Base-by-base conservation (phyloP, 176 grass and related monocot genomes). In the Bothriochloa decipiens region DNA sequence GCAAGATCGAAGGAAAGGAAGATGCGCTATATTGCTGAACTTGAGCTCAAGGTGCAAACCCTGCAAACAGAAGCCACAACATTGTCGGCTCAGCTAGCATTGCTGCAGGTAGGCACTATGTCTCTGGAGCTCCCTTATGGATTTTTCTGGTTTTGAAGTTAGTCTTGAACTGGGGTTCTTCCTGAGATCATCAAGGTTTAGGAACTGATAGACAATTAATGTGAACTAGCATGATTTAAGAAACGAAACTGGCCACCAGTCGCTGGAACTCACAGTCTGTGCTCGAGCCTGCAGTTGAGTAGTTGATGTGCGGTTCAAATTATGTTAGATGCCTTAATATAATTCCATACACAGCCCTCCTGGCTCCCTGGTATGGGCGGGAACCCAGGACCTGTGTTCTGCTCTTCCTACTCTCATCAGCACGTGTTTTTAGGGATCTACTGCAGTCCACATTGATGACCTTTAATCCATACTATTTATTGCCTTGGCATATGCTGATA, bases 1-100 rank as follows among this genome's bases (percentile, higher is more conserved):
- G 92, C 90, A 61, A 94, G 92, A 90, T 94, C 92, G 7, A 94
- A 94, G 74, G 92, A 94, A 92, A 94, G 90, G 74, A 94, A 94
- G 79, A 89, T 92, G 76, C 90, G 88, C 33, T 94, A 94, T 75
- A 92, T 94, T 80, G 77, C 73, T 70, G 92, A 94, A 86, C 90
- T 94, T 7, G 92, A 94, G 81, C 82, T 55, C 55, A 87, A 87
- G 84, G 82, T 94, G 35, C 86, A 87, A 86, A 79, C 77, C 8
- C 63, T 94, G 78, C 92, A 89, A 78, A 89, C 87, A 53, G 90
- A 94, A 82, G 90, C 90, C 50, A 94, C 90, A 68, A 92, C 84
- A 66, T 83, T 94, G 64, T 82, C 89, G 39, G 89, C 89, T 65
- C 89, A 94, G 82, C 23, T 94, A 77, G 45, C 71, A 53, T 86